Percentiles rank a stretch among this genome's conserved stretches.
Conservation (phyloP, 805 yeast species). For the Candida gorgasii region DNA sequence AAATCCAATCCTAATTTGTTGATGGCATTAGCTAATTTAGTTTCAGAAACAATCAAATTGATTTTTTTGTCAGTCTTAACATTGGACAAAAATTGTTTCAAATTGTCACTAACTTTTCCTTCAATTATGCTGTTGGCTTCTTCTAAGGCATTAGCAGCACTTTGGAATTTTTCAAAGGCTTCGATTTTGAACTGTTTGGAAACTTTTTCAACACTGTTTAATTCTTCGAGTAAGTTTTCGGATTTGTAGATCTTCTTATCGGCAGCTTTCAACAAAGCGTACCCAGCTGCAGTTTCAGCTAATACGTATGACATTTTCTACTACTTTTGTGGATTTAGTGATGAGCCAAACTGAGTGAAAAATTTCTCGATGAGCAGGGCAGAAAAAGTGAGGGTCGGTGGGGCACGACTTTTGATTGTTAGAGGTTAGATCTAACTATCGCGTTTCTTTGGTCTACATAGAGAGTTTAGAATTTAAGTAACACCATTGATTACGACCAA, state of each 20-base stretch:
- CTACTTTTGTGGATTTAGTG: neutral
- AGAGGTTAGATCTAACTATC: neutral
- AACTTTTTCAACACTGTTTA: conserved; percentile 81
- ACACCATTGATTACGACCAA: too few species aligned
- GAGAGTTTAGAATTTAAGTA: neutral
- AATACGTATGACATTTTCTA: conserved; percentile 77
- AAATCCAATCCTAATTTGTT: conserved; percentile 89
- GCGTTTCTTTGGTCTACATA: neutral
- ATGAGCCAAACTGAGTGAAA: conserved; percentile 5
- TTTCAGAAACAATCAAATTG: conserved; percentile 87
- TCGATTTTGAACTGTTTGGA: conserved; percentile 89
- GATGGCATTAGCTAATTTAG: conserved; percentile 94
- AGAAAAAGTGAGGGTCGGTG: neutral
- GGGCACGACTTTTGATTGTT: neutral
- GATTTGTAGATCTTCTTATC: conserved; percentile 96
- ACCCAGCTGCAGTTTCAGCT: conserved; percentile 98
- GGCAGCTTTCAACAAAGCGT: conserved; percentile 94
- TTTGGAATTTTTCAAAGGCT: conserved; percentile 90
- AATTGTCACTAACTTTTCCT: conserved; percentile 87
- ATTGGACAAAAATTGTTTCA: conserved; percentile 73
- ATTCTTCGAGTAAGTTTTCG: conserved; percentile 67
- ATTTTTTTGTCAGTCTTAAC: conserved; percentile 80
- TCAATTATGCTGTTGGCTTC: conserved; percentile 92
- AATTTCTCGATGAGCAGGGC: conserved; percentile 7
- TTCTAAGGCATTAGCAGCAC: conserved; percentile 95